Evolutionary conservation across 2,329 filamentous ascomycete species (phyloP).

Genomic region (Talaromyces sp.): DNA sequence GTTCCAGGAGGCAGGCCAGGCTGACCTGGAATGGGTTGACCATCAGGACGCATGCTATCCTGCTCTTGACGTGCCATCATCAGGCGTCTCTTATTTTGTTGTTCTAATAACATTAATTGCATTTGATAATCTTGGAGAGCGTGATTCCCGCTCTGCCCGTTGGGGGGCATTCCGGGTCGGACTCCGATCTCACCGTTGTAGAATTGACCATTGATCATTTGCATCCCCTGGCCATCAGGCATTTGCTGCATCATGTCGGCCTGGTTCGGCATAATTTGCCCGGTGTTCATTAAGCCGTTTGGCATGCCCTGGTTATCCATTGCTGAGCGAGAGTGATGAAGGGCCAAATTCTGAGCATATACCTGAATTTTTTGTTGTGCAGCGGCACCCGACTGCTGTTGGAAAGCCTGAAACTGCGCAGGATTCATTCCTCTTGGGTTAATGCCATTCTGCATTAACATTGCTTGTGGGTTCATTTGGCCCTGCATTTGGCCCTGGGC

Average conservation of each 20-base stretch:
- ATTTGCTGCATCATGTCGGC: conserved; percentile 76
- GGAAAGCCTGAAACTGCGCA: conserved; percentile 67
- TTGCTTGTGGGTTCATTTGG: conserved; percentile 55
- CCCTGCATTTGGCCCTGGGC: conserved; percentile 66
- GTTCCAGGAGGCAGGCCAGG: conserved; percentile 49
- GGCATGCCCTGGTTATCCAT: conserved; percentile 78
- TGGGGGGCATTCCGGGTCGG: conserved; percentile 35
- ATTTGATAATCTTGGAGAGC: conserved; percentile 66
- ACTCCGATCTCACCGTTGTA: conserved; percentile 55
- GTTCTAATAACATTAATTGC: conserved; percentile 64
- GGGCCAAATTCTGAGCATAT: conserved; percentile 78
- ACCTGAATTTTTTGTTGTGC: conserved; percentile 80
- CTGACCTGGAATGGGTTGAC: conserved; percentile 44
- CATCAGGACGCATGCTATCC: conserved; percentile 54
- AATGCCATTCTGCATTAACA: conserved; percentile 61
- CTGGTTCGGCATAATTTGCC: conserved; percentile 61
- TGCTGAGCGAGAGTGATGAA: conserved; percentile 69
- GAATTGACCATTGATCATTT: conserved; percentile 48
- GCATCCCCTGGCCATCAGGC: conserved; percentile 52
- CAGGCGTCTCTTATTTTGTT: conserved; percentile 63
- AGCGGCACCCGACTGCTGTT: conserved; percentile 49
- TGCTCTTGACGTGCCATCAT: conserved; percentile 65
- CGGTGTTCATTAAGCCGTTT: conserved; percentile 62
- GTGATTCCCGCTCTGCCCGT: conserved; percentile 49
- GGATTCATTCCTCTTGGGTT: conserved; percentile 67